Base-by-base conservation (phyloP, 768 basidiomycete species). In the Tremella fuciformis region DNA sequence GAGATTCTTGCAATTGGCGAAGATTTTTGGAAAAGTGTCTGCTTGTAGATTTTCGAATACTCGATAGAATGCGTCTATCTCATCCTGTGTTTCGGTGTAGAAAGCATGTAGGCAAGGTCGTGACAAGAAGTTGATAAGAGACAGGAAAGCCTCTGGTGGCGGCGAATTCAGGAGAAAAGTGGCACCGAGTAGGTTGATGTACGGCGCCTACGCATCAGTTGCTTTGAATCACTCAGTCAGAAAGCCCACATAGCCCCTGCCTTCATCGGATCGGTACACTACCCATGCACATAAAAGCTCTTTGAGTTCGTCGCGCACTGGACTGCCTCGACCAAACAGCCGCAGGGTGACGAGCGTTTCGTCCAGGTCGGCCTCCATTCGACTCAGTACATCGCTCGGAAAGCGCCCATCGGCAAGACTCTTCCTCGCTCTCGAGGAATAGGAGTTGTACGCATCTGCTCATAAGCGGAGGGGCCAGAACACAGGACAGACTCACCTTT, bases 41-140 rank as follows among this genome's bases (percentile, higher is more conserved):
- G 71, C 71, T 50, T 76, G 71, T 2, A 76, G 66, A 37, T 73
- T 75, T 50, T 76, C 75, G 29, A 76, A 69, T 2, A 75, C 75
- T 42, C 75, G 59, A 46, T 75, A 76, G 53, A 67, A 76, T 1
- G 73, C 75, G 25, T 71, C 71, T 42, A 73, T 69, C 59, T 76
- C 75, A 22, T 75, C 73, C 16, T 49, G 51, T 1, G 65, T 60
- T 19, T 69, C 62, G 39, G 63, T 66, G 57, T 66, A 75, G 58
- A 76, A 76, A 21, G 75, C 70, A 24, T 64, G 65, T 0, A 75
- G 64, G 46, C 62, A 68, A 9, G 73, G 64, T 50, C 75, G 63
- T 41, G 67, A 69, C 40, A 76, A 65, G 38, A 76, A 60, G 49
- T 76, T 76, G 56, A 66, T 58, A 1, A 76, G 60, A 13, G 67